A percentile compares a stretch with the other conserved stretches of the same genome.
Evolutionary conservation across 768 basidiomycete species (phyloP).

Genomic region (Coprinellus aureogranulatus): DNA sequence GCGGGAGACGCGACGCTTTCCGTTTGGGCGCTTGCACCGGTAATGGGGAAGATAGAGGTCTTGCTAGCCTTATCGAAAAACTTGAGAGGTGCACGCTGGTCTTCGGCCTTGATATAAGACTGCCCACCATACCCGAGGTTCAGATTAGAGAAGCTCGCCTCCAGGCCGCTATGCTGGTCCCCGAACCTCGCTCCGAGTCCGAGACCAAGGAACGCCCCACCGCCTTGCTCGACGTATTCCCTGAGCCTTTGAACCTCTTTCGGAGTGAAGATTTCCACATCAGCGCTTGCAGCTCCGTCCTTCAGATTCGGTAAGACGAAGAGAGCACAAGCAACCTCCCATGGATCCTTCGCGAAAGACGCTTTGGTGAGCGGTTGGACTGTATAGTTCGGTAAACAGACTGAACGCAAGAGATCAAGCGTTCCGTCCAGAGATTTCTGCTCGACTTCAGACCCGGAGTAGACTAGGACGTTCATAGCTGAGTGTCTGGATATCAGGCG

Average conservation of each 20-base stretch:
- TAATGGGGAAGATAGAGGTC: slow-evolving; percentile 2
- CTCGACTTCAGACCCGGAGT: slow-evolving; percentile 16
- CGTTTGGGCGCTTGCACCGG: background rate
- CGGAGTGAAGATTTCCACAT: slow-evolving; percentile 6
- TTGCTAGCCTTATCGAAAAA: slow-evolving; percentile 11
- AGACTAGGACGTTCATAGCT: slow-evolving; percentile 16
- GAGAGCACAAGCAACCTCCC: slow-evolving; percentile 13
- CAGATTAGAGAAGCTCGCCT: background rate
- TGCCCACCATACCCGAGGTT: slow-evolving; percentile 1
- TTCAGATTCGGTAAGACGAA: slow-evolving; percentile 14
- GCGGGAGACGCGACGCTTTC: background rate
- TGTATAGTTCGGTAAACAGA: slow-evolving; percentile 11
- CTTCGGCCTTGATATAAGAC: slow-evolving; percentile 1
- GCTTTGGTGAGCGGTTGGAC: slow-evolving; percentile 12
- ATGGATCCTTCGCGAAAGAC: slow-evolving; percentile 15
- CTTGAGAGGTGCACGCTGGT: background rate
- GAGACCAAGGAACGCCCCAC: slow-evolving; percentile 13
- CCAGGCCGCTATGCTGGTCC: slow-evolving; percentile 2
- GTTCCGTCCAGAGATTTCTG: slow-evolving; percentile 12
- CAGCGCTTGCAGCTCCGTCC: background rate
- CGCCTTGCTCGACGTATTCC: slow-evolving; percentile 14
- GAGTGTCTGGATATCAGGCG: background rate
- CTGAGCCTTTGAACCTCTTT: slow-evolving; percentile 8
- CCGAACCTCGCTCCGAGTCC: slow-evolving; percentile 9
- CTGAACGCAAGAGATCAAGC: slow-evolving; percentile 10